Base-by-base conservation (phyloP, 2,329 filamentous ascomycete species). In the Scleromitrula shiraiana region DNA sequence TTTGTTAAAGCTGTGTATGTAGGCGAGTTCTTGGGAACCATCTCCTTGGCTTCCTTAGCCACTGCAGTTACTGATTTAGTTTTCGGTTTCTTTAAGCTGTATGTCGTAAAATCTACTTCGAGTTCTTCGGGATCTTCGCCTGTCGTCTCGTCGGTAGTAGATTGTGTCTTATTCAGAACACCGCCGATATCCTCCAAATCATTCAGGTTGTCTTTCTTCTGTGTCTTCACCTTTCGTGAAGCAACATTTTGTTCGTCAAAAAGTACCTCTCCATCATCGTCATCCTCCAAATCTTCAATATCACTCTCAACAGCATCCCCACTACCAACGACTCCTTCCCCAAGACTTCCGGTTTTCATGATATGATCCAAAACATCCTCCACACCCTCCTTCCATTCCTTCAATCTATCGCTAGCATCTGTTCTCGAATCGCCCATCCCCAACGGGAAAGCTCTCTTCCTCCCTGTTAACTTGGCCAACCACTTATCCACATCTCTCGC, bases 381-480 rank as follows among this genome's bases (percentile, higher is more conserved):
- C 2, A 96, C 70, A 3, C 93, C 91, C 17, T 72, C 65, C 7
- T 76, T 72, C 91, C 91, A 98, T 64, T 95, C 88, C 27, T 75
- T 67, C 46, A 97, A 65, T 22, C 85, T 73, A 41, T 76, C 67
- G 17, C 73, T 69, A 17, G 81, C 78, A 62, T 93, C 85, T n/a
- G 69, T 74, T 67, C 89, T 94, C 49, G 85, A 78, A 66, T 97
- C 89, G 2, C 85, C 88, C 74, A 91, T 83, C 4, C 93, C 93
- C 6, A 97, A 71, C 0, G 91, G 91, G 59, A 85, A 97, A 1
- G 88, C 90, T 62, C 90, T 76, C 68, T 91, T 95, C 53, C 84
- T 78, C 2, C 79, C 83, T 0, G 90, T 95, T 60, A 98, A 69
- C 63, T 89, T 94, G n/a, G 91, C 89, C 85, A 98, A 87, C 91